phyloP scores from a whole-genome alignment of 192 early-diverging fungal species.

The Podila clonocystis region DNA sequence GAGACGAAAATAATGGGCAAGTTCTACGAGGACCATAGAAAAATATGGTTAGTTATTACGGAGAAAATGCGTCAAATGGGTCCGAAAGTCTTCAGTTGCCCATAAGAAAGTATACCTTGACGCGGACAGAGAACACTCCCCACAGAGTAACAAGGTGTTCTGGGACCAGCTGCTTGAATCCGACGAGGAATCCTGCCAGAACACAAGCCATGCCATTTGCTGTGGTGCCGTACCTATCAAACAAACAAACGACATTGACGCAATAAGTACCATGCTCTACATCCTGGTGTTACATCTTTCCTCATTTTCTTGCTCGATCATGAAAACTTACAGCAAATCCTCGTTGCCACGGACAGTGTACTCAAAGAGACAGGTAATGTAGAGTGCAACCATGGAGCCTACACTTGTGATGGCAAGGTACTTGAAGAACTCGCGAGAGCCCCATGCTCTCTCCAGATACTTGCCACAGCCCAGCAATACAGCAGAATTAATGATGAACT shows the following conservation, averaged over 20 bases:
- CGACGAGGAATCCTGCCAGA: conserved; percentile 80
- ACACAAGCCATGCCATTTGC: conserved; percentile 80
- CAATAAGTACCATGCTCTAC: too few species aligned
- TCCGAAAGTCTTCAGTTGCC: conserved; percentile 50
- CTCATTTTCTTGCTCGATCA: too few species aligned
- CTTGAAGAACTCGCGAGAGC: conserved; percentile 70
- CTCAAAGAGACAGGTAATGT: conserved; percentile 58
- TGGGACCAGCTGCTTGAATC: conserved; percentile 90
- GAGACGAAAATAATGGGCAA: conserved; percentile 55
- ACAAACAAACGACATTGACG: neutral
- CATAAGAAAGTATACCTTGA: conserved; percentile 65
- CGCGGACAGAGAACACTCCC: conserved; percentile 74
- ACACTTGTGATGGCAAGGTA: conserved; percentile 66
- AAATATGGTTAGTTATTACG: conserved; percentile 10
- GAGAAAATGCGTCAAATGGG: conserved; percentile 50
- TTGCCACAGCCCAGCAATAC: conserved; percentile 63
- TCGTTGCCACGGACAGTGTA: conserved; percentile 62
- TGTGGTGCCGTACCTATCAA: conserved; percentile 61
- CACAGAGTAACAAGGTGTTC: conserved; percentile 82
- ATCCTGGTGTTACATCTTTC: too few species aligned
- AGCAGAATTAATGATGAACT: neutral
- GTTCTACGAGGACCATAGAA: conserved; percentile 34
- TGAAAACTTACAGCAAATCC: conserved; percentile 57
- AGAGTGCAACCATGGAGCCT: conserved; percentile 55
- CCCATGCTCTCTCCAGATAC: conserved; percentile 87